phyloP scores from a whole-genome alignment of 2,329 filamentous ascomycete genomes.

The Pseudovirgaria hyperparasitica region DNA sequence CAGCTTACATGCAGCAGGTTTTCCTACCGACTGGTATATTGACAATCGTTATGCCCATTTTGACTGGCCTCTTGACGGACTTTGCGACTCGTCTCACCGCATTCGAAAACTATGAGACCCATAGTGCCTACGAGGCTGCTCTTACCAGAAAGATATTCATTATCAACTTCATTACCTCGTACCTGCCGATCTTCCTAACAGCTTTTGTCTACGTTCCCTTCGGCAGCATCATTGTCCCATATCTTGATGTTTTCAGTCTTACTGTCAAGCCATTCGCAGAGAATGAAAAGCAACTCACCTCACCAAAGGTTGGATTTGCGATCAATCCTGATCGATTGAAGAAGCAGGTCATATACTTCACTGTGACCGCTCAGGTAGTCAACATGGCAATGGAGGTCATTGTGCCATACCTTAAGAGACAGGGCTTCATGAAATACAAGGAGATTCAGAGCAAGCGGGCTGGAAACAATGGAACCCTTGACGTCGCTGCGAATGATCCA shows the following conservation, averaged over 20 bases:
- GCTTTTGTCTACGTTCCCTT: conserved; percentile 94
- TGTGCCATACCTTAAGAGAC: conserved; percentile 73
- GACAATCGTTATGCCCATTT: conserved; percentile 66
- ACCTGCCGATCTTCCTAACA: conserved; percentile 81
- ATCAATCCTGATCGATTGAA: conserved; percentile 75
- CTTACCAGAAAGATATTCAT: conserved; percentile 90
- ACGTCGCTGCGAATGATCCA: conserved; percentile 46
- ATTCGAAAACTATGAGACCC: conserved; percentile 85
- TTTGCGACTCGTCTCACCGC: conserved; percentile 68
- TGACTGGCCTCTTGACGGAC: conserved; percentile 61
- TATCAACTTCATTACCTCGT: conserved; percentile 92
- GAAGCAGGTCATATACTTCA: conserved; percentile 91
- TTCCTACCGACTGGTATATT: conserved; percentile 83
- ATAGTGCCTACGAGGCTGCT: conserved; percentile 69
- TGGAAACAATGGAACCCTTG: conserved; percentile 41
- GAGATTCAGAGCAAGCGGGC: conserved; percentile 51
- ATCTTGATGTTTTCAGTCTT: conserved; percentile 68
- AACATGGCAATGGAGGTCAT: conserved; percentile 76
- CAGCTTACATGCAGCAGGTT: conserved; percentile 36
- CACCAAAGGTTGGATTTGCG: conserved; percentile 50
- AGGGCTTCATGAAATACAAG: conserved; percentile 66
- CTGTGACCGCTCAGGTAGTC: conserved; percentile 84
- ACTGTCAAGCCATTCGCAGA: conserved; percentile 65
- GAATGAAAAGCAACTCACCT: conserved; percentile 55
- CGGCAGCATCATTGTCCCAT: conserved; percentile 67